Conservation (phyloP, 495 filamentous ascomycete genomes). For the Hypoxylon perforatum region DNA sequence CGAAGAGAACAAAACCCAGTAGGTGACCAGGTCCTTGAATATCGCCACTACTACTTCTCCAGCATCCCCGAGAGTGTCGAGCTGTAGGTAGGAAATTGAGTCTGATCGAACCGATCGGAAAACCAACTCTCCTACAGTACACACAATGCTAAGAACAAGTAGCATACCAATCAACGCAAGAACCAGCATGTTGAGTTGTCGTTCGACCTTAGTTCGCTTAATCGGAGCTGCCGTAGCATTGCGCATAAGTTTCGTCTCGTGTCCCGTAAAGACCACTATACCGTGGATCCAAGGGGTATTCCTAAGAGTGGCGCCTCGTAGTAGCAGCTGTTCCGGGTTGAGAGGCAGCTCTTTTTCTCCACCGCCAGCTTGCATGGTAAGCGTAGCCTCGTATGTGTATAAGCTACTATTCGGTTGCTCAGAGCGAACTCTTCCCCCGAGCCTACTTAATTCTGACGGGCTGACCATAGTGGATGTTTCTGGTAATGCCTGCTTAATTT, state of each 20-base stretch:
- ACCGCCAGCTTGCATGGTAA: slow-evolving; percentile 91
- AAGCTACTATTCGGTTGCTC: slow-evolving; percentile 99
- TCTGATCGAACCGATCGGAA: slow-evolving; percentile 68
- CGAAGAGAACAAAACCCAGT: slow-evolving; percentile 99
- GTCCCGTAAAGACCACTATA: slow-evolving; percentile 96
- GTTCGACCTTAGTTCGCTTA: slow-evolving; percentile 95
- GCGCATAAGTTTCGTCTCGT: slow-evolving; percentile 99
- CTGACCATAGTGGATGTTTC: slow-evolving; percentile 92
- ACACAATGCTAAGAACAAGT: slow-evolving; percentile 83
- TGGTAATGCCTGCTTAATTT: slow-evolving; percentile 98
- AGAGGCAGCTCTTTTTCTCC: slow-evolving; percentile 85
- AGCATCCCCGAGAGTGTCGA: slow-evolving; percentile 57
- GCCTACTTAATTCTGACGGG: slow-evolving; percentile 83
- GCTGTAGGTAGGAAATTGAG: slow-evolving; percentile 76
- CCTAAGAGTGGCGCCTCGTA: slow-evolving; percentile 91
- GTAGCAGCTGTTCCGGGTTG: slow-evolving; percentile 77
- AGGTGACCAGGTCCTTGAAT: slow-evolving; percentile 94
- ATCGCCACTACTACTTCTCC: slow-evolving; percentile 78
- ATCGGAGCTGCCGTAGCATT: slow-evolving; percentile 98
- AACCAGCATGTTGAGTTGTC: slow-evolving; percentile 92
- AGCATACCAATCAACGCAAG: slow-evolving; percentile 89
- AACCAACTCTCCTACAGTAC: slow-evolving; percentile 90
- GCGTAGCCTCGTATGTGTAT: slow-evolving; percentile 97
- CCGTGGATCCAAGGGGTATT: slow-evolving; percentile 99
- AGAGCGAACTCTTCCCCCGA: slow-evolving; percentile 87